Conservation (phyloP, 2,329 filamentous ascomycete genomes). For the Alternaria atra region DNA sequence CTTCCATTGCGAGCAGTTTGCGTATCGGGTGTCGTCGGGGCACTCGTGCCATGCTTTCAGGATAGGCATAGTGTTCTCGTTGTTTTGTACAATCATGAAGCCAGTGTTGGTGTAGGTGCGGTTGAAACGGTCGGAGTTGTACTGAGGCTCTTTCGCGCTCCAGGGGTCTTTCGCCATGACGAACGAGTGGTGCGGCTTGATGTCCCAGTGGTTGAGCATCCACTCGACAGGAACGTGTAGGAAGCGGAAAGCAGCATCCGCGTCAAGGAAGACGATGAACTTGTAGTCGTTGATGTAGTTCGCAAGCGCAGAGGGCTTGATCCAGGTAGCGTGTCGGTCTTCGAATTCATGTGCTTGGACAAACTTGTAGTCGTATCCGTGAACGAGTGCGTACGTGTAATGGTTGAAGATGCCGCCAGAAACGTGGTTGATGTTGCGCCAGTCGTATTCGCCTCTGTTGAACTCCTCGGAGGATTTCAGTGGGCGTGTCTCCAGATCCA, state of each 20-base stretch:
- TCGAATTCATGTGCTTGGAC: slow-evolving; percentile 53
- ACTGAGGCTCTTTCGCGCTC: slow-evolving; percentile 40
- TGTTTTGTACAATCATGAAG: slow-evolving; percentile 64
- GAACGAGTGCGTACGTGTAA: slow-evolving; percentile 54
- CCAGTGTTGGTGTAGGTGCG: slow-evolving; percentile 61
- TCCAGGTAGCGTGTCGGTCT: slow-evolving; percentile 58
- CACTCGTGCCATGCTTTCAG: slow-evolving; percentile 60
- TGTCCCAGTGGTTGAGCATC: slow-evolving; percentile 61
- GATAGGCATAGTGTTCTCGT: slow-evolving; percentile 58
- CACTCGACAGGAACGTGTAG: slow-evolving; percentile 60
- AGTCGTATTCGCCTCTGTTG: slow-evolving; percentile 45
- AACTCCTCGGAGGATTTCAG: slow-evolving; percentile 44
- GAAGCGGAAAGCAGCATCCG: slow-evolving; percentile 58
- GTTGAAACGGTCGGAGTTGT: slow-evolving; percentile 55
- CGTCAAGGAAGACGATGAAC: slow-evolving; percentile 60
- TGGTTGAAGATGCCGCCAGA: slow-evolving; percentile 51
- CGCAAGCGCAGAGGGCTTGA: slow-evolving; percentile 54
- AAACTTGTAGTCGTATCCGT: slow-evolving; percentile 62
- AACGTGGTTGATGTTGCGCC: slow-evolving; percentile 50
- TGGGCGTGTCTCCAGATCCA: slow-evolving; percentile 49
- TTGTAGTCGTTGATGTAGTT: slow-evolving; percentile 52
- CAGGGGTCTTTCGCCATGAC: slow-evolving; percentile 59
- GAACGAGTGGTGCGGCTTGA: slow-evolving; percentile 54
- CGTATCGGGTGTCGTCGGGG: slow-evolving; percentile 47
- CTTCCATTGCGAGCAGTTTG: slow-evolving; percentile 51